Conservation (phyloP, 2,329 filamentous ascomycete genomes). For the Cladophialophora exuberans region DNA sequence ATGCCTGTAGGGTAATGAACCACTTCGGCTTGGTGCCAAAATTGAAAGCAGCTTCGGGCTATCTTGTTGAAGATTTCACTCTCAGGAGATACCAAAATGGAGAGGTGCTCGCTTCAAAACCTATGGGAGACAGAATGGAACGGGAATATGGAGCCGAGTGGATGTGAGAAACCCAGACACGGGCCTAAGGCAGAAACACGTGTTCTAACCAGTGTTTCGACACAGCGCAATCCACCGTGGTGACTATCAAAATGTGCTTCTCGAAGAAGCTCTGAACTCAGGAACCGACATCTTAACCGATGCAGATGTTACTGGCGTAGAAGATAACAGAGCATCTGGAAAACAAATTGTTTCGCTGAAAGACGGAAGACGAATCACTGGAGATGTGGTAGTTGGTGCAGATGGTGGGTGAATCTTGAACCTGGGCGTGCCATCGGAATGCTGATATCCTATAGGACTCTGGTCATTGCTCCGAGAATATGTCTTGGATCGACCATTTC, state of each 20-base stretch:
- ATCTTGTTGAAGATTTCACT: constrained; percentile 16
- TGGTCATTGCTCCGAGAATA: constrained; percentile 48
- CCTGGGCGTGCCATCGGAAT: background rate
- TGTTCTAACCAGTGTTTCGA: background rate
- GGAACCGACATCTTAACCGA: constrained; percentile 10
- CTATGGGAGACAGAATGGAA: constrained; percentile 30
- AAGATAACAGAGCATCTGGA: background rate
- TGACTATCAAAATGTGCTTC: constrained; percentile 32
- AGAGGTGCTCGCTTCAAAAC: constrained; percentile 28
- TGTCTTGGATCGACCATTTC: constrained; percentile 47
- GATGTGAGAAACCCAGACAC: constrained; percentile 29
- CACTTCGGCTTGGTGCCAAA: constrained; percentile 27
- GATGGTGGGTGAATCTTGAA: constrained; percentile 41
- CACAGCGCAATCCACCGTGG: constrained; percentile 35
- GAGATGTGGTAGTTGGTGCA: constrained; percentile 51
- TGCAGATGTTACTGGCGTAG: constrained; percentile 14
- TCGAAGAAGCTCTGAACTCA: constrained; percentile 16
- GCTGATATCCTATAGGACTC: constrained; percentile 31
- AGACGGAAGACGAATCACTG: background rate
- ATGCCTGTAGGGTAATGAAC: constrained; percentile 31
- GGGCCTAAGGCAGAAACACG: background rate
- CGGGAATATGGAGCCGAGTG: constrained; percentile 34
- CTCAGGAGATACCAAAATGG: constrained; percentile 32
- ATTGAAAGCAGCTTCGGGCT: constrained; percentile 26
- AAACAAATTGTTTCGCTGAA: constrained; percentile 16